These are phyloP conservation scores for Hamamelis virginiana DNA, from an alignment of 164 flowering plant species.

Conservation along the genomic window DNA sequence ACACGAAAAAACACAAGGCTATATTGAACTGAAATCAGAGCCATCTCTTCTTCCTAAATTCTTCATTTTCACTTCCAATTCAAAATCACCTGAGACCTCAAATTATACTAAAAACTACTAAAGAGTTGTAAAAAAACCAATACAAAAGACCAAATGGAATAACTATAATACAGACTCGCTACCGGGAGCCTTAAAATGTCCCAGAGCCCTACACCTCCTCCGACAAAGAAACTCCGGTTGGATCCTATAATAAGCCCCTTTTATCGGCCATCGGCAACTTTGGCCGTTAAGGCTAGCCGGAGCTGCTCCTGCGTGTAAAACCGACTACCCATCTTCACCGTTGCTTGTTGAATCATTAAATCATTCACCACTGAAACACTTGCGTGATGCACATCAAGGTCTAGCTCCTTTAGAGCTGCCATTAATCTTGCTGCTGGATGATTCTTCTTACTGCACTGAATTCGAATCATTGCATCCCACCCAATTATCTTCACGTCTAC, in stretches of 20 bases:
- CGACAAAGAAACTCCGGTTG: not conserved
- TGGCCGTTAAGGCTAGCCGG: conserved; percentile 44
- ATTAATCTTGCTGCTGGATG: conserved; percentile 86
- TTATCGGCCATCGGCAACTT: conserved; percentile 36
- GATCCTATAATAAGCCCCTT: not conserved
- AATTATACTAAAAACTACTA: conserved; percentile 6
- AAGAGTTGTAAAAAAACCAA: no score
- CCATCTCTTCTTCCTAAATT: no score
- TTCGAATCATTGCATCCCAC: conserved; percentile 78
- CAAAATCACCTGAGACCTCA: not conserved
- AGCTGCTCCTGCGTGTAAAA: conserved; percentile 80
- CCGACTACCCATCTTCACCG: conserved; percentile 71
- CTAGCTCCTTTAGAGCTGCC: conserved; percentile 74
- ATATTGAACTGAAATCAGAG: no score
- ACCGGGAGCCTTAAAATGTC: conserved; percentile 29
- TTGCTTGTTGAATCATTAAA: conserved; percentile 86
- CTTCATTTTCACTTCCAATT: not conserved
- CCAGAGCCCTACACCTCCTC: conserved; percentile 3
- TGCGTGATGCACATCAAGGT: conserved; percentile 73
- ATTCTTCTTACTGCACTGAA: conserved; percentile 62
- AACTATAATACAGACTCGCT: conserved; percentile 13
- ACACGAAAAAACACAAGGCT: no score
- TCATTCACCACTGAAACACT: conserved; percentile 87
- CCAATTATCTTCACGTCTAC: conserved; percentile 82
- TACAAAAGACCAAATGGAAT: not conserved